Evolutionary conservation across 1,284 basidiomycete genomes (phyloP).

Genomic region (Tilletiopsis washingtonensis): DNA sequence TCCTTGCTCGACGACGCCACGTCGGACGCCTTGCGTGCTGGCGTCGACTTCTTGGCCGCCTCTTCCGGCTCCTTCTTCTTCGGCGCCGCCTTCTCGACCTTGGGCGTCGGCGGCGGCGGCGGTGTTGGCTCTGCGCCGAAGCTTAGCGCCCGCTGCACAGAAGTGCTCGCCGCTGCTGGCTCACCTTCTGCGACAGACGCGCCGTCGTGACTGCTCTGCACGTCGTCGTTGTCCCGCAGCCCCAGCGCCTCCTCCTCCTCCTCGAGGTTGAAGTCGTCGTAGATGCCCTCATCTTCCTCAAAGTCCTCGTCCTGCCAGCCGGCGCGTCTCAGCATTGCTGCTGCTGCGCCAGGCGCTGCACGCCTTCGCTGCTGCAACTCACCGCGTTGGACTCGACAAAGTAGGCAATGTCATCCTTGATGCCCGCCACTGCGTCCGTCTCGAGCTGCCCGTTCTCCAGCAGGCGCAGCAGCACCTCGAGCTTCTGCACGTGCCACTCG

Average conservation of each 20-base stretch:
- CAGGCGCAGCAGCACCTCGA: slow-evolving; percentile 87
- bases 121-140: slow-evolving; percentile 2
- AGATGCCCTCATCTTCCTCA: slow-evolving; percentile 94
- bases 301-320: slow-evolving; percentile 87
- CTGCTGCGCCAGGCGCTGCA: too few species aligned
- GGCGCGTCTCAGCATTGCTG: too few species aligned
- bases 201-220: slow-evolving; percentile 52
- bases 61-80: slow-evolving; percentile 23
- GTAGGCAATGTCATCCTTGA: slow-evolving; percentile 93
- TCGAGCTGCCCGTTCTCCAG: slow-evolving; percentile 86
- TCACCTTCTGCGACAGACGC: slow-evolving; percentile 49
- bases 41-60: slow-evolving; percentile 7
- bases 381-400: slow-evolving; percentile 91
- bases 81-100: slow-evolving; percentile 16
- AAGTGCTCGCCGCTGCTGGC: not conserved
- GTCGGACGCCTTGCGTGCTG: not conserved
- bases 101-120: slow-evolving; percentile 10
- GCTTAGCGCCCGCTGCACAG: not conserved
- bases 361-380: too few species aligned
- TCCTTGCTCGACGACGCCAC: not conserved
- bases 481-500: slow-evolving; percentile 86
- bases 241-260: slow-evolving; percentile 64
- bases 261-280: slow-evolving; percentile 94
- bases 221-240: slow-evolving; percentile 58
- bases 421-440: slow-evolving; percentile 67